Evolutionary conservation across 345 rosid species (phyloP).

Genomic region (Populus davidiana): DNA sequence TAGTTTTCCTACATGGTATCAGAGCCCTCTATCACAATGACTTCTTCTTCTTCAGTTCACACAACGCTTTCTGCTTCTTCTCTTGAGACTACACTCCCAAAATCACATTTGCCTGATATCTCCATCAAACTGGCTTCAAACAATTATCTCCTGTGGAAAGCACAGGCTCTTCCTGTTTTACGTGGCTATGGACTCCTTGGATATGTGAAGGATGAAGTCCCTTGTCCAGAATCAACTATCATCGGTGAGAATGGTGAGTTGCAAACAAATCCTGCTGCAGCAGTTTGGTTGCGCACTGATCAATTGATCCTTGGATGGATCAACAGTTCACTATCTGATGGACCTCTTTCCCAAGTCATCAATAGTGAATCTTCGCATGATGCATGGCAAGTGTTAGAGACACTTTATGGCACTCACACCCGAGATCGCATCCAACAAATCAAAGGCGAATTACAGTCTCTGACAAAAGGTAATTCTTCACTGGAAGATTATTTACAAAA

Average conservation of each 20-base stretch:
- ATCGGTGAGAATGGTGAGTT: neutral
- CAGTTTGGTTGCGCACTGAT: neutral
- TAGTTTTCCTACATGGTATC: no score
- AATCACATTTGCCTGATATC: neutral
- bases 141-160: neutral
- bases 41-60: no score
- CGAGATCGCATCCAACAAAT: no score
- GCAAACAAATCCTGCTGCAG: neutral
- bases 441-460: no score
- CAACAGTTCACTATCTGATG: no score
- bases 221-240: neutral
- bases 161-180: neutral
- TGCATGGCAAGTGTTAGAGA: no score
- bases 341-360: no score
- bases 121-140: neutral
- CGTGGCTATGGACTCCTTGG: neutral
- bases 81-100: neutral
- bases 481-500: neutral
- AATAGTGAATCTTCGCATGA: no score
- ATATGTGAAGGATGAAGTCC: neutral
- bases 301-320: no score
- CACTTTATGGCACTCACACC: no score
- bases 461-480: no score
- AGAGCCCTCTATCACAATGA: no score
- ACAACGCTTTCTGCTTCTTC: neutral